phyloP scores from a whole-genome alignment of 139 green algal species.

The Raphidocelis subcapitata region DNA sequence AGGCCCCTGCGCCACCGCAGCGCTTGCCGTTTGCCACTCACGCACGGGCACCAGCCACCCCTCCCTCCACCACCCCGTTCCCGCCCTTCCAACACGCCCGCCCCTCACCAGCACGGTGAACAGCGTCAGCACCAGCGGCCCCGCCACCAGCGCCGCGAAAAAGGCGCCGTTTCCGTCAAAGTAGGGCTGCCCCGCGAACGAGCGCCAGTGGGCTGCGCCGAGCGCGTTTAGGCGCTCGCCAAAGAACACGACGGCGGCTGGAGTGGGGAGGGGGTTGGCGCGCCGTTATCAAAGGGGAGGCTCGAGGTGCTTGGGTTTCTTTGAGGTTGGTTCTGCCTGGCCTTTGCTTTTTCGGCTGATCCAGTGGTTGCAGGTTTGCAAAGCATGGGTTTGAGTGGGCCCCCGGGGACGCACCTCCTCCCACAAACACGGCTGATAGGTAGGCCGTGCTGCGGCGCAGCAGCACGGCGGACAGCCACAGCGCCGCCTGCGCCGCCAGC shows the following conservation, averaged over 20 bases:
- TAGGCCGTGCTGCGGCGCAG: neutral
- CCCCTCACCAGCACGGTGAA: slow-evolving; percentile 49
- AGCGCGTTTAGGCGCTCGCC: slow-evolving; percentile 48
- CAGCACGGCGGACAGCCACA: slow-evolving; percentile 9
- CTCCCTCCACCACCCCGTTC: neutral
- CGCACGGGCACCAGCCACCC: neutral
- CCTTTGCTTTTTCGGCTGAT: neutral
- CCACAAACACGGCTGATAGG: slow-evolving; percentile 1
- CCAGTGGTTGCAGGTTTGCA: neutral
- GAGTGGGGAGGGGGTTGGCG: too few species aligned
- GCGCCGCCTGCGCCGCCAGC: slow-evolving; percentile 3
- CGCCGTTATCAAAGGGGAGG: too few species aligned
- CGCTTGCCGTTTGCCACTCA: neutral
- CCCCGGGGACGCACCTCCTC: neutral
- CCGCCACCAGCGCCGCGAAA: slow-evolving; percentile 46
- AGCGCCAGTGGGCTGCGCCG: slow-evolving; percentile 38
- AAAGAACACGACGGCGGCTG: slow-evolving; percentile 25
- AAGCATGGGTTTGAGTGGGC: neutral
- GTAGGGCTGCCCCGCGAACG: slow-evolving; percentile 50
- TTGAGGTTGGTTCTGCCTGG: neutral
- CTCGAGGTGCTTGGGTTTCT: too few species aligned
- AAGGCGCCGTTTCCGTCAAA: slow-evolving; percentile 56
- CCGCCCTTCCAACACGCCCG: neutral
- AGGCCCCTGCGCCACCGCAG: neutral
- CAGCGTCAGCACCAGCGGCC: slow-evolving; percentile 42